These are phyloP conservation scores for Talaromyces sp. DNA, from an alignment of 2,329 filamentous ascomycete species.

Conservation along the genomic window DNA sequence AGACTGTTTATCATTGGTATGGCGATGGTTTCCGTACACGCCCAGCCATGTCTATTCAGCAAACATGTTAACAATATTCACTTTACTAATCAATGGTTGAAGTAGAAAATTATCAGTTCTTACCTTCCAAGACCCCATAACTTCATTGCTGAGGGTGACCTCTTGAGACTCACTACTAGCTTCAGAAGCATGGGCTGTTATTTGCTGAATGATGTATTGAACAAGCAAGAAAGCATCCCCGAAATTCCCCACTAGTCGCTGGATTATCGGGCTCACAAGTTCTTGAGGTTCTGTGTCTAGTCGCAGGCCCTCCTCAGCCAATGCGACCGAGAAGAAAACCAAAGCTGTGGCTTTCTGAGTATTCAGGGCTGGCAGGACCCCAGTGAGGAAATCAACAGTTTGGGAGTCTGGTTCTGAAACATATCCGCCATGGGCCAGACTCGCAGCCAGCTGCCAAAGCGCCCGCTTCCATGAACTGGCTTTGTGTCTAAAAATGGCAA, in stretches of 20 bases:
- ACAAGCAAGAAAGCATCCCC: slow-evolving; percentile 41
- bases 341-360: slow-evolving; percentile 39
- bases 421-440: slow-evolving; percentile 42
- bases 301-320: slow-evolving; percentile 44
- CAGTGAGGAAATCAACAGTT: slow-evolving; percentile 32
- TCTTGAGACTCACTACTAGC: slow-evolving; percentile 22
- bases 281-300: slow-evolving; percentile 22
- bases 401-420: slow-evolving; percentile 37
- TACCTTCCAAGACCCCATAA: slow-evolving; percentile 42
- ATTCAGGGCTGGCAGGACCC: slow-evolving; percentile 40
- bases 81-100: not conserved
- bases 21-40: slow-evolving; percentile 30
- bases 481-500: slow-evolving; percentile 47
- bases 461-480: slow-evolving; percentile 42
- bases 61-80: not conserved
- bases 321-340: slow-evolving; percentile 42
- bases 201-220: slow-evolving; percentile 38
- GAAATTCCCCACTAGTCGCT: slow-evolving; percentile 31
- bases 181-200: slow-evolving; percentile 27
- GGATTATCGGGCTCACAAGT: slow-evolving; percentile 15
- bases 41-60: slow-evolving; percentile 37
- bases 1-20: slow-evolving; percentile 13
- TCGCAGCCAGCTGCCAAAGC: slow-evolving; percentile 41
- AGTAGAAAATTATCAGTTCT: slow-evolving; percentile 9
- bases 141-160: slow-evolving; percentile 33